phyloP scores from a whole-genome alignment of 108 stramenopile genomes.

The Epithemia pelagica region DNA sequence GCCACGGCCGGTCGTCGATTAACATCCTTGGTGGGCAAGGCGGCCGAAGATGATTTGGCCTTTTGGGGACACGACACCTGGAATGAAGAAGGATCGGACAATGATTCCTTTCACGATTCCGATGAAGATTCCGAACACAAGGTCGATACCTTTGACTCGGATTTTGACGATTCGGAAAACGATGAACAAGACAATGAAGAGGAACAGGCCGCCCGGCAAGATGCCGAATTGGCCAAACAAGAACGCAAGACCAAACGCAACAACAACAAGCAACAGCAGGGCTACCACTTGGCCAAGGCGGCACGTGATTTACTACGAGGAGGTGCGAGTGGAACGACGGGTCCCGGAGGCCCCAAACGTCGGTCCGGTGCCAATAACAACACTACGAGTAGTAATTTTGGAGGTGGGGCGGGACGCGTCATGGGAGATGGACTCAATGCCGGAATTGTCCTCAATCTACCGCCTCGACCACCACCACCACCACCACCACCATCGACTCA shows the following conservation, averaged over 20 bases:
- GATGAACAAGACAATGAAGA: constrained; percentile 56
- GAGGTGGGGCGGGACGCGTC: constrained; percentile 8
- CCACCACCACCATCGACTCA: not conserved
- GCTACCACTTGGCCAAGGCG: not conserved
- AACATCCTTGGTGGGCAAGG: constrained; percentile 60
- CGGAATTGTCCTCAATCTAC: constrained; percentile 77
- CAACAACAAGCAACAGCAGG: constrained; percentile 18
- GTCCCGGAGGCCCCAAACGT: constrained; percentile 31
- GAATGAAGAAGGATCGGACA: constrained; percentile 60
- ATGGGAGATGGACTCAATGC: constrained; percentile 69
- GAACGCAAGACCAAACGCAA: too few species aligned
- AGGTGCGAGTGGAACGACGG: constrained; percentile 3
- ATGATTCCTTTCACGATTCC: constrained; percentile 68
- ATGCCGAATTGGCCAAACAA: constrained; percentile 35
- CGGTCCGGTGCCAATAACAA: constrained; percentile 31
- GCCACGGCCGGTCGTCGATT: constrained; percentile 78
- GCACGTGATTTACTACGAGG: not conserved
- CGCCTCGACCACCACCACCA: constrained; percentile 1
- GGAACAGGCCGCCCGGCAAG: constrained; percentile 44
- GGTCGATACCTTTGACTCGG: constrained; percentile 81
- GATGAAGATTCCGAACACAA: constrained; percentile 59
- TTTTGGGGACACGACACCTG: constrained; percentile 88
- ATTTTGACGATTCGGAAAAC: constrained; percentile 78
- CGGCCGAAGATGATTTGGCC: constrained; percentile 69
- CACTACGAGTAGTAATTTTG: constrained; percentile 6